Evolutionary conservation across 129 eudicot species (phyloP).

Genomic region (Tagetes erecta): DNA sequence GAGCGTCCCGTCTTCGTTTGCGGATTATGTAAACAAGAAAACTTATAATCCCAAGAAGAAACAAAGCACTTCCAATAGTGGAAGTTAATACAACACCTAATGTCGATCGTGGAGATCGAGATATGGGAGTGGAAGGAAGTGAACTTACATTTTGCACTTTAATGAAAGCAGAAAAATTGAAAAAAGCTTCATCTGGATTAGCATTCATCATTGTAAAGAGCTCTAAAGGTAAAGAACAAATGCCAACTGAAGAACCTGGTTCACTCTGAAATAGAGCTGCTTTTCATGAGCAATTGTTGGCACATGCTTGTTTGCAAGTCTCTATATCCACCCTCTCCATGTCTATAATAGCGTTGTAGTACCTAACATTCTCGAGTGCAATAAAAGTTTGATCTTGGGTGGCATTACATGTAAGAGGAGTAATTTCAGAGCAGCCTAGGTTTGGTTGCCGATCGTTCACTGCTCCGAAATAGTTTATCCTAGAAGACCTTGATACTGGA

Average conservation of each 20-base stretch:
- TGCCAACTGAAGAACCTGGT: neutral
- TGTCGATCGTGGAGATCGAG: neutral
- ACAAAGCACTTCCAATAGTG: constrained; percentile 11
- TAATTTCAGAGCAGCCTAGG: constrained; percentile 32
- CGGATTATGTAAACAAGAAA: neutral
- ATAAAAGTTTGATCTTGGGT: constrained; percentile 24
- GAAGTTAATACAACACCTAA: neutral
- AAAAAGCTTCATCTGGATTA: neutral
- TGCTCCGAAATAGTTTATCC: constrained; percentile 20
- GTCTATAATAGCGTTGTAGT: constrained; percentile 5
- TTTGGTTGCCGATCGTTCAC: constrained; percentile 10
- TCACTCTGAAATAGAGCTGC: constrained; percentile 38
- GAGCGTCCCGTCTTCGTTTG: neutral
- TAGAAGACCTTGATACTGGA: constrained; percentile 6
- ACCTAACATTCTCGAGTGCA: constrained; percentile 11
- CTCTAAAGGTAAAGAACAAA: constrained; percentile 26
- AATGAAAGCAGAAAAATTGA: constrained; percentile 15
- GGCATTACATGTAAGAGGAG: constrained; percentile 27
- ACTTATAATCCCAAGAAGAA: neutral
- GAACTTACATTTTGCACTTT: constrained; percentile 33
- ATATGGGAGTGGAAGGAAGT: neutral
- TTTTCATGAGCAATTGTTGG: constrained; percentile 40
- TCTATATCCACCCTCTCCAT: constrained; percentile 18
- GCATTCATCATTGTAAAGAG: constrained; percentile 31
- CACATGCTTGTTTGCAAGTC: constrained; percentile 38